Base-by-base conservation (phyloP, 2,329 filamentous ascomycete species). In the Sporothrix luriei region DNA sequence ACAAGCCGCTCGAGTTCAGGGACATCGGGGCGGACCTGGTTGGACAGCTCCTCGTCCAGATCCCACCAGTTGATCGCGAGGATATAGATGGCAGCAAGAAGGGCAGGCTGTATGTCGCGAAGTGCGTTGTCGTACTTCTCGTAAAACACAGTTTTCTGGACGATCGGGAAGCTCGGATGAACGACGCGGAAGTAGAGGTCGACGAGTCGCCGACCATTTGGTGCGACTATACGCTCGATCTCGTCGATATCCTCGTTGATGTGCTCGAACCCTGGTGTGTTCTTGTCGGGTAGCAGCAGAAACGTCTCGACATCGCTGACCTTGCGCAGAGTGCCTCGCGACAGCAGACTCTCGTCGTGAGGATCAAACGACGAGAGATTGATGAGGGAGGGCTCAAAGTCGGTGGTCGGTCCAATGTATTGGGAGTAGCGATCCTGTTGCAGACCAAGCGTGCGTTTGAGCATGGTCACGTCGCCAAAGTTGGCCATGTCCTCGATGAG, bases 351-450 rank as follows among this genome's bases (percentile, higher is more conserved):
- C 80, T 94, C 91, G 81, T 94, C 91, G 77, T 91, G 90, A 40
- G 89, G 89, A 79, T 94, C 91, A 78, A 94, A 94, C 6, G 88
- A 85, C 26, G 91, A 93, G 26, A 94, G 84, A 75, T 92, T 91
- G 79, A 94, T 92, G 68, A 95, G 84, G n/a, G 90, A 90, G 19
- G 91, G 90, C 77, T 95, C 92, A 76, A 94, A 92, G 75, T 93
- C 91, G 66, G 91, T 93, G 66, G 91, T 94, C 70, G 90, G 87
- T 33, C 92, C 92, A 74, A 95, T 92, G 76, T 94, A 92, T 79
- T 92, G 90, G 80, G 91, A 93, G 78, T 91, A 93, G 71, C 91
- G 88, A 78, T 92, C 90, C 76, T 87, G 83, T 77, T 94, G 91
- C 74, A 95, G 84, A 71, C 92, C 92, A 70, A 95, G 82, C 19